Evolutionary conservation across 1,139 yeast species (phyloP), one percentile per base, ranked within the genome.

Genomic region (Citeromyces siamensis): DNA sequence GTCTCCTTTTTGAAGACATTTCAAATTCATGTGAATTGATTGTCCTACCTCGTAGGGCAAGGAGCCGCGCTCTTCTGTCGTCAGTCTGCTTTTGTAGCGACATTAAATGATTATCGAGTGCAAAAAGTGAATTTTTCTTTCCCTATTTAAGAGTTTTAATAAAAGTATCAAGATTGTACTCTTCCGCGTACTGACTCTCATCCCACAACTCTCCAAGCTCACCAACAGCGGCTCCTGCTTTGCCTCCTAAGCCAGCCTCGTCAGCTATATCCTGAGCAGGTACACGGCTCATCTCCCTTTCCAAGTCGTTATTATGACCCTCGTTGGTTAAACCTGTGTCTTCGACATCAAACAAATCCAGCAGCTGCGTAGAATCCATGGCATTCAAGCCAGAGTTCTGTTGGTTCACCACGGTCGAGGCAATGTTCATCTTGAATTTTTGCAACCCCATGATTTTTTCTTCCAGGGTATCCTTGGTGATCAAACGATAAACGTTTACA

Each of bases 361-460:
- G 64, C 43, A 93, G 67, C 58, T 93, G 97, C 51, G 84, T 88
- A 0, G 98, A 88, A 51, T 86, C 97, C 98, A 93, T 93, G 0
- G 96, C 84, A 5, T 85, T 74, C 46, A 93, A 68, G 1, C 97
- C 98, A 8, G 94, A 73, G 55, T 93, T 93, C 54, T 93, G 98
- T 56, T 93, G 99, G 53, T 88, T 88, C 39, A 93, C 94, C 49
- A 93, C 84, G 0, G 96, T 84, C 1, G 95, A 83, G 0, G 98
- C 99, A 52, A 93, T 85, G 54, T 88, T 90, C 81, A 93, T 80
- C 61, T 93, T 93, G 72, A 93, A 93, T 56, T 85, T 85, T 52
- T 93, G 99, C 47, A 93, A 66, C 32, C 98, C 97, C 99, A 93
- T 93, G 44, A 93, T 93, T 60, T 93, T 88, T 53, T 90, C 98